Base-by-base conservation (phyloP, 106 monocot genomes). In the Triglochin maritima region DNA sequence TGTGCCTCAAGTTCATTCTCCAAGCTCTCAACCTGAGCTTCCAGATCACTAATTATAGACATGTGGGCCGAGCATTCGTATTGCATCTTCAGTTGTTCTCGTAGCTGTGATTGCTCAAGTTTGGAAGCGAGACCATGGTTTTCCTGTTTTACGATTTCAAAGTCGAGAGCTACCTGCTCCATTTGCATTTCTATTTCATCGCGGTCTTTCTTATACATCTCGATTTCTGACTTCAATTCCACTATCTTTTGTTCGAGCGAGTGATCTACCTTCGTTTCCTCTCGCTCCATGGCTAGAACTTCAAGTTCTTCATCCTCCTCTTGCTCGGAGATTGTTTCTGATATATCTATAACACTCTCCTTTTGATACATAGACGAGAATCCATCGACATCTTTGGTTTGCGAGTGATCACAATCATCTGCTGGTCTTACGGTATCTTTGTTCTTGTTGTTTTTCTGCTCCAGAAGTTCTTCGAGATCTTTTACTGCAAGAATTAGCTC, bases 131-230 rank as follows among this genome's bases (percentile, higher is more conserved):
- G 74, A 57, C 86, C 86, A 76, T 99, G 98, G 60, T 99, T 86
- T 80, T 99, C 98, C 77, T 99, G 98, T 59, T 89, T 99, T 55
- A 92, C 47, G 65, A 99, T 99, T 81, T 99, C 92, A 60, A 92
- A 99, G 54, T 99, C 98, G 44, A 99, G 79, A 55, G 92, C 98
- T 44, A 99, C 77, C 74, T 99, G 98, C 76, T 99, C 98, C 92
- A 99, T 86, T 76, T 99, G 98, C 86, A 92, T 89, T 71, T 99
- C 92, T 13, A 81, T 62, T 7, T 89, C 86, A 56, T 99, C 98
- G 16, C 86, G 86, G 14, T 99, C 98, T 68, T 92, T 98, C 67
- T 75, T 89, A 63, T 92, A 85, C 57, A 99, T 54, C 63, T 99
- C 98, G 46, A 92, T 59, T 69, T 89, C 88, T 50, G 67, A 84